These are phyloP conservation scores for Candolleomyces efflorescens DNA, from an alignment of 768 basidiomycete species.

Conservation along the genomic window DNA sequence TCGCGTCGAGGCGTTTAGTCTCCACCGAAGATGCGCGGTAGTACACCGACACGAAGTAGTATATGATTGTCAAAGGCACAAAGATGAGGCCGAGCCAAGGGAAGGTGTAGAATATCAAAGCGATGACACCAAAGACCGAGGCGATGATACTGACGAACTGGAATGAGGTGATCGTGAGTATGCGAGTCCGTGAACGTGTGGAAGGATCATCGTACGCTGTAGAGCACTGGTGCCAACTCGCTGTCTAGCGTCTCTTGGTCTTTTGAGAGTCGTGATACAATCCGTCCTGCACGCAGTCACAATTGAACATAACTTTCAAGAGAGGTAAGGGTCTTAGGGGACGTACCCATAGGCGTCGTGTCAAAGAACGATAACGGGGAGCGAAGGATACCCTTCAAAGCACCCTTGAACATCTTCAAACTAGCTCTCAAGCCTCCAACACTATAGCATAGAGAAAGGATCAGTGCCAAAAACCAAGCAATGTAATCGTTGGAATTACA, in stretches of 20 bases:
- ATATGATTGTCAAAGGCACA: slow-evolving; percentile 46
- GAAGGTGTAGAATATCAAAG: slow-evolving; percentile 62
- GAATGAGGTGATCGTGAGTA: not conserved
- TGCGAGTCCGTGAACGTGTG: too few relatives aligned
- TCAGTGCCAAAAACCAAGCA: too few relatives aligned
- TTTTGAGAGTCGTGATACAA: slow-evolving; percentile 53
- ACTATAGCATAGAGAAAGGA: slow-evolving; percentile 15
- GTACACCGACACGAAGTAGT: slow-evolving; percentile 49
- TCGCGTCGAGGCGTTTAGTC: slow-evolving; percentile 59
- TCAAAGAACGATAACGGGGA: slow-evolving; percentile 69
- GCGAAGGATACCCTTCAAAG: slow-evolving; percentile 50
- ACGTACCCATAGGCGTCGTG: slow-evolving; percentile 51
- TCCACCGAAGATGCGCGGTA: slow-evolving; percentile 62
- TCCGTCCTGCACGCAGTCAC: slow-evolving; percentile 26
- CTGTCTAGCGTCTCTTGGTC: slow-evolving; percentile 56
- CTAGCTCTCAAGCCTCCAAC: slow-evolving; percentile 30
- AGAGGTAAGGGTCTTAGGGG: too few relatives aligned
- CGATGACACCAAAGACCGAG: slow-evolving; percentile 51
- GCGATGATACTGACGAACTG: slow-evolving; percentile 38
- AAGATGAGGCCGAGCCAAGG: slow-evolving; percentile 66
- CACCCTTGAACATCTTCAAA: slow-evolving; percentile 49
- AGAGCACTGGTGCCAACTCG: slow-evolving; percentile 39
- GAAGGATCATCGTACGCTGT: slow-evolving; percentile 31
- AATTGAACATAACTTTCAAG: too few relatives aligned
- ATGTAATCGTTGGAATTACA: too few relatives aligned